A percentile compares a stretch with the other conserved stretches of the same genome.
Evolutionary conservation across 2,329 filamentous ascomycete species (phyloP).

Genomic region (Fusarium globosum): DNA sequence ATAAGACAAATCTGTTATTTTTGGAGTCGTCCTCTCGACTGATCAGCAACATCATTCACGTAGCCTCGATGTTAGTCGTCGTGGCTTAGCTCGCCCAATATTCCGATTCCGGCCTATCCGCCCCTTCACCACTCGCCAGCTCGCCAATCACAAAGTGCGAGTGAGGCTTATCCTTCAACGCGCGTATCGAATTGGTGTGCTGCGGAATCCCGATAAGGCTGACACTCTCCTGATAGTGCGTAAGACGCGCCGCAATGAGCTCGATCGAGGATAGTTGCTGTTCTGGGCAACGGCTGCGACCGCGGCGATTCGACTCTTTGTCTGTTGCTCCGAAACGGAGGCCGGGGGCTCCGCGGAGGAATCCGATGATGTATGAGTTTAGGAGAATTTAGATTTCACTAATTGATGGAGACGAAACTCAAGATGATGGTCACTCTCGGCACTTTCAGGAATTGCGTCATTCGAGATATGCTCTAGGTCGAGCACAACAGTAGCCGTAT

Average conservation of each 20-base stretch:
- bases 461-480: not conserved
- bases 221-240: not conserved
- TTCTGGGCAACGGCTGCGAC: not conserved
- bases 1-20: not conserved
- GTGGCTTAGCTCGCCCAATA: constrained; percentile 22
- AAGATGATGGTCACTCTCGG: not conserved
- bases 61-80: not conserved
- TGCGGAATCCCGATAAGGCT: constrained; percentile 9
- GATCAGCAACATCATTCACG: constrained; percentile 4
- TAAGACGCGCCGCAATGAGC: not conserved
- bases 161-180: constrained; percentile 3
- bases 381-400: not conserved
- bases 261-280: not conserved
- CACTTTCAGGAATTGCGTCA: not conserved
- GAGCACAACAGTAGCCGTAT: not conserved
- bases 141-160: constrained; percentile 1
- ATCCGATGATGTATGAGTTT: not conserved
- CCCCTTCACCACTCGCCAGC: not conserved
- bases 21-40: not conserved
- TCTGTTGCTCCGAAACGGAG: not conserved
- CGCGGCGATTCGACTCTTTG: not conserved
- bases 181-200: constrained; percentile 4
- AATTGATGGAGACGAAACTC: not conserved
- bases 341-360: not conserved
- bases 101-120: not conserved